Evolutionary conservation across 768 basidiomycete species (phyloP).

Genomic region (Suillus spraguei): DNA sequence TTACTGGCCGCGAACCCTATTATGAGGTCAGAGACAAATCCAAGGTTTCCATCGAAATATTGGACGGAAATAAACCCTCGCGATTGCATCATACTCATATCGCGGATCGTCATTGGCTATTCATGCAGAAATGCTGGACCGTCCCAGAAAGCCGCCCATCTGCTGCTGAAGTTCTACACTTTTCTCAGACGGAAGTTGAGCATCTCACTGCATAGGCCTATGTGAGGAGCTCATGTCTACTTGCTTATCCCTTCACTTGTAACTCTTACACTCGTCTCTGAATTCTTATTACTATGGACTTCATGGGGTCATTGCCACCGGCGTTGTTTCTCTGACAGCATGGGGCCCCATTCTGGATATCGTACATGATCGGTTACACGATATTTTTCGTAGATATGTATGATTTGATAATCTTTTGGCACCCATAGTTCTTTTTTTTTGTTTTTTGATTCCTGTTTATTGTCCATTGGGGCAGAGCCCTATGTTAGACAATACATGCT

Average conservation of each 20-base stretch:
- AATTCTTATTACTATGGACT: neutral
- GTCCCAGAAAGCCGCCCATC: neutral
- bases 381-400: neutral
- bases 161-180: neutral
- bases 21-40: neutral
- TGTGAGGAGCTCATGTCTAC: neutral
- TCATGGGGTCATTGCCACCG: neutral
- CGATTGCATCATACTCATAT: constrained; percentile 2
- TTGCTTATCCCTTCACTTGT: neutral
- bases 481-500: too few species aligned
- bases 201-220: neutral
- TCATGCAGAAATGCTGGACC: constrained; percentile 15
- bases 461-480: too few species aligned
- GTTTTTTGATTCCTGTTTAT: too few species aligned
- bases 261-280: neutral
- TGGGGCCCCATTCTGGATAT: constrained; percentile 3
- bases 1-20: constrained; percentile 13
- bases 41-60: constrained; percentile 1
- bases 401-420: neutral
- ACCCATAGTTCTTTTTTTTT: neutral
- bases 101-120: constrained; percentile 3
- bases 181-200: neutral
- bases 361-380: neutral
- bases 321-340: constrained; percentile 3
- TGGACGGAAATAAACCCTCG: constrained; percentile 1